These are phyloP conservation scores for Pharnaceum exiguum DNA, from an alignment of 148 eudicot species.

Conservation along the genomic window DNA sequence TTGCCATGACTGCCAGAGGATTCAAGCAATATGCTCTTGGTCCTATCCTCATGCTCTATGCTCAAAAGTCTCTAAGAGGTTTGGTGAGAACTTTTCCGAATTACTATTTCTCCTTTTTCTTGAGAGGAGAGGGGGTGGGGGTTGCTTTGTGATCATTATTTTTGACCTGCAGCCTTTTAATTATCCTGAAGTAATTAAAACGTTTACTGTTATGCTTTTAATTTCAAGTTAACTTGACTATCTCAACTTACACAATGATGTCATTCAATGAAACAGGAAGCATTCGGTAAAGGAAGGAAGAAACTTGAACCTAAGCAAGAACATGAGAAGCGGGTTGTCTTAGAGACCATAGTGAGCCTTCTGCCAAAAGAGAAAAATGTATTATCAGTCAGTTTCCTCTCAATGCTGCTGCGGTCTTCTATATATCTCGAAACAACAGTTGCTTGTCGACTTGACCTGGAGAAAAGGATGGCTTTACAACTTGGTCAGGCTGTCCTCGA, in stretches of 20 bases:
- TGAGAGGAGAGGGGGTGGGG: no score
- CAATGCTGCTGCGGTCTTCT: constrained; percentile 80
- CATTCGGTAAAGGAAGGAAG: constrained; percentile 64
- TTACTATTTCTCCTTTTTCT: background rate
- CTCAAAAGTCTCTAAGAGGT: constrained; percentile 80
- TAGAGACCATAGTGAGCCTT: constrained; percentile 89
- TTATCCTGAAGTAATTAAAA: no score
- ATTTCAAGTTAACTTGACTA: no score
- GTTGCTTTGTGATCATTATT: background rate
- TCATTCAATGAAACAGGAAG: constrained; percentile 47
- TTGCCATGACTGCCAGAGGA: constrained; percentile 83
- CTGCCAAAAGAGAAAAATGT: constrained; percentile 74
- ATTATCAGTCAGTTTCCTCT: constrained; percentile 78
- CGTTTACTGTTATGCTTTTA: no score
- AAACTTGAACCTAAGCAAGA: constrained; percentile 72
- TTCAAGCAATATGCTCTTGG: constrained; percentile 74
- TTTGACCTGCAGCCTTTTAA: no score
- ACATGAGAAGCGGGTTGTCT: constrained; percentile 78
- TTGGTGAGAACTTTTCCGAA: constrained; percentile 62
- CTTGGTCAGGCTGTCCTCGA: constrained; percentile 81
- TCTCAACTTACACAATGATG: background rate
- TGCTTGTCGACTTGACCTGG: constrained; percentile 88
- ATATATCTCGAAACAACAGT: constrained; percentile 77
- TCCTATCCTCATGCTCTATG: constrained; percentile 86
- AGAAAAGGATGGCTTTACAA: constrained; percentile 79